Conservation (phyloP, 2,329 filamentous ascomycete genomes). For the Phaeosphaeria sp. region DNA sequence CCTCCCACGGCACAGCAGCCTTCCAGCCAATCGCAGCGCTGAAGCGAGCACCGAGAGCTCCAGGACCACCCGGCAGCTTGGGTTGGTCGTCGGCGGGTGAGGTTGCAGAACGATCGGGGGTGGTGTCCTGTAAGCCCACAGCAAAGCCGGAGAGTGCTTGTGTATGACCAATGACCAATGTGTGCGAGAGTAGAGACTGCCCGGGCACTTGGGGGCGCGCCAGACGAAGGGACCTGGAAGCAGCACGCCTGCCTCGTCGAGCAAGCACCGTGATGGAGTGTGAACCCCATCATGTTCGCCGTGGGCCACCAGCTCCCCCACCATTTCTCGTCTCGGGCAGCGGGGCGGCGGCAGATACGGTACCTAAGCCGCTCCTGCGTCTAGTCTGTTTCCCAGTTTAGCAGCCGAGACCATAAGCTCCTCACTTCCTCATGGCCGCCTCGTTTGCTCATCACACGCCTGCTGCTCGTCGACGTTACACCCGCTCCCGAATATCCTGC, state of each 20-base stretch:
- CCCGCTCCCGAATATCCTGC: background rate
- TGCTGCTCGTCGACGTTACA: slow-evolving; percentile 4
- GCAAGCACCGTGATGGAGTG: slow-evolving; percentile 22
- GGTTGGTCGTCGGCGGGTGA: slow-evolving; percentile 25
- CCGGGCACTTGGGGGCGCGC: background rate
- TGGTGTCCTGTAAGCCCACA: slow-evolving; percentile 10
- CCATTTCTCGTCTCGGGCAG: slow-evolving; percentile 12
- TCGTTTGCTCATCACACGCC: background rate
- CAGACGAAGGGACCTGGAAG: background rate
- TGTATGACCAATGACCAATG: background rate
- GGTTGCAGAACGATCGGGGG: slow-evolving; percentile 32
- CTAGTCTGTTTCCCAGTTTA: slow-evolving; percentile 2
- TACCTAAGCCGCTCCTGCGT: slow-evolving; percentile 9
- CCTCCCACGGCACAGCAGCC: slow-evolving; percentile 33
- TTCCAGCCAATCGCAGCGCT: slow-evolving; percentile 33
- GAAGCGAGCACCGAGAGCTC: slow-evolving; percentile 28
- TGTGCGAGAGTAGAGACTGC: background rate
- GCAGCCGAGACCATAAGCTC: background rate
- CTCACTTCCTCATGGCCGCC: background rate
- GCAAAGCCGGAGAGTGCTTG: background rate
- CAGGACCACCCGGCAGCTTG: slow-evolving; percentile 30
- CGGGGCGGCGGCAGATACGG: slow-evolving; percentile 15
- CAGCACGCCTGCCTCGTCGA: slow-evolving; percentile 1
- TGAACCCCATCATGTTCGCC: slow-evolving; percentile 4
- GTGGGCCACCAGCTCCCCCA: slow-evolving; percentile 17